Conservation (phyloP, 208 protist genomes). For the Lotmaria passim region DNA sequence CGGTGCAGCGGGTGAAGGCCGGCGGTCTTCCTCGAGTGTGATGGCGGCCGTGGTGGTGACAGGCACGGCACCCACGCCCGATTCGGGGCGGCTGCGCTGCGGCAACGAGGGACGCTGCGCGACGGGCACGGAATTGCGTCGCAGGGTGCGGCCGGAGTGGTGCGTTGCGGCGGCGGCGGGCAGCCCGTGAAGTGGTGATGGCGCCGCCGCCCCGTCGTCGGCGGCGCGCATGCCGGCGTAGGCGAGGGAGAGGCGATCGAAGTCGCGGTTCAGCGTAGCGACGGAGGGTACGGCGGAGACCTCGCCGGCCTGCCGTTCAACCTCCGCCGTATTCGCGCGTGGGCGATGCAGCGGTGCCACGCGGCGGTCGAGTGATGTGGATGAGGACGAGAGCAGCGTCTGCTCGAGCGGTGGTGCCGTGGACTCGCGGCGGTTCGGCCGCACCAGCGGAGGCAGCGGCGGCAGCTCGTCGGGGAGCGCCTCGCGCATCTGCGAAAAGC, state of each 20-base stretch:
- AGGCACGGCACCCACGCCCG: background rate
- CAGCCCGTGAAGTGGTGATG: too few relatives aligned
- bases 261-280: constrained; percentile 26
- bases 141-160: background rate
- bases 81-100: constrained; percentile 13
- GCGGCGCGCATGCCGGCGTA: constrained; percentile 18
- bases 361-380: background rate
- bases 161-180: background rate
- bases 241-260: constrained; percentile 26
- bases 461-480: background rate
- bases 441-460: constrained; percentile 12
- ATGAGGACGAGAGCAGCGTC: constrained; percentile 7
- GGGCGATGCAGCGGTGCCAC: background rate
- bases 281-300: constrained; percentile 18
- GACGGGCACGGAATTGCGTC: constrained; percentile 25
- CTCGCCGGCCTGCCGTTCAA: background rate
- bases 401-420: background rate
- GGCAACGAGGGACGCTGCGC: background rate
- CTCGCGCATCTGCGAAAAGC: constrained; percentile 10
- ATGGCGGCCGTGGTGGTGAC: background rate
- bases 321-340: background rate
- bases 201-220: too few relatives aligned
- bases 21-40: background rate
- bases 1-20: background rate
- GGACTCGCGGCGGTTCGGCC: background rate